phyloP scores from a whole-genome alignment of 768 basidiomycete species.

The Lentinula edodes region DNA sequence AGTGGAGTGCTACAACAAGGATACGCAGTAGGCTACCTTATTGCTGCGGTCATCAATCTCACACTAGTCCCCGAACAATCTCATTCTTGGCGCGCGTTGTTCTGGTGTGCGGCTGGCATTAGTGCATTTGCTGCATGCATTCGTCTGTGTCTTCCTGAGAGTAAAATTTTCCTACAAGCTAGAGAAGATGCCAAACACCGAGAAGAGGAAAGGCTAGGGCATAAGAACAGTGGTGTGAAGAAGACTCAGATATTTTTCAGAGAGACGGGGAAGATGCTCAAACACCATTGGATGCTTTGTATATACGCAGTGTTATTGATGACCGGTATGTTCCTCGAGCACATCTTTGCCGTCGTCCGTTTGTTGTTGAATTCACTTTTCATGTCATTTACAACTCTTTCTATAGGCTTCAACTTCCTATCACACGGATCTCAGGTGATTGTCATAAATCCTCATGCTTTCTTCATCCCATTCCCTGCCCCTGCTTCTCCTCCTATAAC shows the following conservation, averaged over 20 bases:
- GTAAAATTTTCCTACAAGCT: constrained; percentile 63
- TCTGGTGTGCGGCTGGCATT: constrained; percentile 75
- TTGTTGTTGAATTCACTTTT: not conserved
- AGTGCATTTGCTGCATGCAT: constrained; percentile 63
- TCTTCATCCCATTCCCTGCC: not conserved
- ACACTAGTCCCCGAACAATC: constrained; percentile 43
- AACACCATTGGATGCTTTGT: constrained; percentile 74
- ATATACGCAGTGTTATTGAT: constrained; percentile 82
- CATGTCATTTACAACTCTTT: not conserved
- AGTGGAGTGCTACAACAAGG: constrained; percentile 87
- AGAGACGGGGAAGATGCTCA: constrained; percentile 77
- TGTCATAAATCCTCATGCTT: not conserved
- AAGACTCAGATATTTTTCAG: constrained; percentile 69
- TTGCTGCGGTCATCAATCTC: constrained; percentile 82
- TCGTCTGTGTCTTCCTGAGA: constrained; percentile 74
- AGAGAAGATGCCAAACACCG: constrained; percentile 50
- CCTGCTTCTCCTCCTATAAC: not conserved
- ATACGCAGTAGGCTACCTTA: constrained; percentile 78
- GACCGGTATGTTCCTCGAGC: constrained; percentile 37
- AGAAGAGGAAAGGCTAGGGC: constrained; percentile 43
- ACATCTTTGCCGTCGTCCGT: not conserved
- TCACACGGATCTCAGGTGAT: constrained; percentile 65
- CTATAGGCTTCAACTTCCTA: constrained; percentile 67
- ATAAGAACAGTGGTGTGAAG: constrained; percentile 17
- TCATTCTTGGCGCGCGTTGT: constrained; percentile 64